Conservation (phyloP, 805 yeast species). For the Suhomyces sp. region DNA sequence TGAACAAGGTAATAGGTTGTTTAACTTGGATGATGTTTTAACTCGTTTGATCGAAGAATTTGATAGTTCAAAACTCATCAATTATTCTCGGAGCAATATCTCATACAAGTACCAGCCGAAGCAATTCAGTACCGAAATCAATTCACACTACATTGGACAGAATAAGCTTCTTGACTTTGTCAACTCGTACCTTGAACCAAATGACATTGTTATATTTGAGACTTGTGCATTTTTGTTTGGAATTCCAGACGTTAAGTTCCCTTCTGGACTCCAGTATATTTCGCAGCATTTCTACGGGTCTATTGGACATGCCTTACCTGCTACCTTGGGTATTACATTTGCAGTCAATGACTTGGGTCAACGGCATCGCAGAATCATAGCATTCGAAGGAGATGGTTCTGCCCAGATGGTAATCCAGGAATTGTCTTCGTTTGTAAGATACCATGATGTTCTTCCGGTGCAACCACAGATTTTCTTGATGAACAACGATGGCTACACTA, state of each 20-base stretch:
- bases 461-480: constrained; percentile 70
- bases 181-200: constrained; percentile 46
- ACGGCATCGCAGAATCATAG: constrained; percentile 53
- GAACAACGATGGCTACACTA: constrained; percentile 87
- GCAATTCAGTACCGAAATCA: constrained; percentile 5
- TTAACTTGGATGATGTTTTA: constrained; percentile 34
- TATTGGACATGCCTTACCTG: constrained; percentile 87
- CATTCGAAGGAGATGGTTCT: constrained; percentile 90
- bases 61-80: constrained; percentile 11
- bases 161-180: constrained; percentile 34
- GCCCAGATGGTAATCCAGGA: constrained; percentile 95
- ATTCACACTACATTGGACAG: constrained; percentile 24
- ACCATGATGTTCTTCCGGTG: constrained; percentile 32
- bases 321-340: constrained; percentile 76
- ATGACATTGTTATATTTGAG: constrained; percentile 75
- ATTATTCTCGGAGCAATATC: constrained; percentile 12
- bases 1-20: constrained; percentile 17
- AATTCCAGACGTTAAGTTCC: constrained; percentile 63
- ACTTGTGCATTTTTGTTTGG: constrained; percentile 85
- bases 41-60: constrained; percentile 24
- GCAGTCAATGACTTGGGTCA: constrained; percentile 60
- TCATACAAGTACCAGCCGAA: constrained; percentile 14
- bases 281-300: constrained; percentile 80
- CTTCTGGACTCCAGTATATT: constrained; percentile 48
- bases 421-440: constrained; percentile 60